A percentile compares a stretch with the other conserved stretches of the same genome.
Evolutionary conservation across 345 rosid genomes (phyloP).

Genomic region (Laguncularia racemosa): DNA sequence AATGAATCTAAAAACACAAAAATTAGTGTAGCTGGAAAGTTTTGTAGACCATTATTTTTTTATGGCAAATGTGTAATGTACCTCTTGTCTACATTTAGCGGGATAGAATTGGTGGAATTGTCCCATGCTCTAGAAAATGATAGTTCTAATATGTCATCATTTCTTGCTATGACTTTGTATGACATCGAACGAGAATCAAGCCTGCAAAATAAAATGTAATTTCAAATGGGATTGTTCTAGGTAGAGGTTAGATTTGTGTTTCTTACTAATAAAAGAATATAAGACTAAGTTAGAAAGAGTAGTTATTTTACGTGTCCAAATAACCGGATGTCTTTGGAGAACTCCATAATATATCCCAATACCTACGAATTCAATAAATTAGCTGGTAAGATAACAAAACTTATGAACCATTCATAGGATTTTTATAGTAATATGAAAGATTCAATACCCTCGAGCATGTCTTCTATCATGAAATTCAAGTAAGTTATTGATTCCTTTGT

Average conservation of each 20-base stretch:
- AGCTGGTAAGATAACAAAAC: no score
- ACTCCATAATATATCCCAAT: conserved; percentile 6
- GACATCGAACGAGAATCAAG: no score
- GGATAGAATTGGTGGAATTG: not conserved
- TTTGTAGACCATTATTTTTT: no score
- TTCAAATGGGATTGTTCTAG: no score
- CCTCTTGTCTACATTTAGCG: conserved; percentile 16
- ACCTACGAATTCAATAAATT: not conserved
- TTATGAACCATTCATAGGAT: not conserved
- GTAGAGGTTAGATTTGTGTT: no score
- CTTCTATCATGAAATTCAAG: conserved; percentile 11
- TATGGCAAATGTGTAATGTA: not conserved
- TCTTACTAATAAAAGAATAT: no score
- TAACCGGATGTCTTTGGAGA: not conserved
- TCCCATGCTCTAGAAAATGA: conserved; percentile 13
- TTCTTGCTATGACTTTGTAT: conserved; percentile 3
- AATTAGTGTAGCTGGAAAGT: not conserved
- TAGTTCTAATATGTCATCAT: conserved; percentile 6
- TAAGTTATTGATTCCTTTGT: conserved; percentile 25
- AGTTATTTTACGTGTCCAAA: not conserved
- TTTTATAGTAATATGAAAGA: no score
- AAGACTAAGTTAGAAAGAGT: no score
- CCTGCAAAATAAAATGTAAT: no score
- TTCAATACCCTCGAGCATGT: conserved; percentile 3
- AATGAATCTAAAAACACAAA: conserved; percentile 6